A percentile compares a stretch with the other conserved stretches of the same genome.
Evolutionary conservation across 441 rosid species (phyloP).

Genomic region (Populus trichocarpa): DNA sequence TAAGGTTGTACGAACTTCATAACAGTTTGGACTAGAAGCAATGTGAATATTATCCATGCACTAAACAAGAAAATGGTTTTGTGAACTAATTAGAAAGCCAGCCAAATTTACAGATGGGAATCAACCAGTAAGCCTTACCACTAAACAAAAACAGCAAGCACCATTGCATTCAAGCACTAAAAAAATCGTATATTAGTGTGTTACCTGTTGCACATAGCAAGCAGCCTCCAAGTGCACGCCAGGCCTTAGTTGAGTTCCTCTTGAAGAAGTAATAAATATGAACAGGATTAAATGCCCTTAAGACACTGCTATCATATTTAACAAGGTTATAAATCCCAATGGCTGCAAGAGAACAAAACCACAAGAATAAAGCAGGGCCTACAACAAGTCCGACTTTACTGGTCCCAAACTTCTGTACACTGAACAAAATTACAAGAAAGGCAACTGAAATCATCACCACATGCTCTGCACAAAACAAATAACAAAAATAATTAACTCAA

Average conservation of each 20-base stretch:
- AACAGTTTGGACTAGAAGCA: not conserved
- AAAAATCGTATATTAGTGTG: slow-evolving; percentile 1
- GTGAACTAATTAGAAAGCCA: not conserved
- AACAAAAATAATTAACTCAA: slow-evolving; percentile 29
- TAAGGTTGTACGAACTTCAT: not conserved
- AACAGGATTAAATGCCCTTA: slow-evolving; percentile 86
- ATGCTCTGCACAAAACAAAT: slow-evolving; percentile 63
- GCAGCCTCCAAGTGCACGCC: slow-evolving; percentile 98
- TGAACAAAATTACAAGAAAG: slow-evolving; percentile 83
- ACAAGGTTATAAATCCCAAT: slow-evolving; percentile 83
- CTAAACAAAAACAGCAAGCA: not conserved
- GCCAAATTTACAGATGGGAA: not conserved
- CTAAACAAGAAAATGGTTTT: not conserved
- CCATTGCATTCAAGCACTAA: not conserved
- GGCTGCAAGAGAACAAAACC: slow-evolving; percentile 94
- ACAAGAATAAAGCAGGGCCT: slow-evolving; percentile 90
- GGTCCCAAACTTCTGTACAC: slow-evolving; percentile 96
- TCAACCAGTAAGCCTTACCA: not conserved
- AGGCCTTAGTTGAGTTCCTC: slow-evolving; percentile 77
- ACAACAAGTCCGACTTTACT: slow-evolving; percentile 95
- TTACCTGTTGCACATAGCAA: slow-evolving; percentile 96
- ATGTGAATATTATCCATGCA: not conserved
- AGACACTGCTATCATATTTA: slow-evolving; percentile 69
- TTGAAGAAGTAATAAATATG: slow-evolving; percentile 84
- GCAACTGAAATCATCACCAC: slow-evolving; percentile 94